Base-by-base conservation (phyloP, 2,329 filamentous ascomycete species). In the Fonsecaea pugnacius region DNA sequence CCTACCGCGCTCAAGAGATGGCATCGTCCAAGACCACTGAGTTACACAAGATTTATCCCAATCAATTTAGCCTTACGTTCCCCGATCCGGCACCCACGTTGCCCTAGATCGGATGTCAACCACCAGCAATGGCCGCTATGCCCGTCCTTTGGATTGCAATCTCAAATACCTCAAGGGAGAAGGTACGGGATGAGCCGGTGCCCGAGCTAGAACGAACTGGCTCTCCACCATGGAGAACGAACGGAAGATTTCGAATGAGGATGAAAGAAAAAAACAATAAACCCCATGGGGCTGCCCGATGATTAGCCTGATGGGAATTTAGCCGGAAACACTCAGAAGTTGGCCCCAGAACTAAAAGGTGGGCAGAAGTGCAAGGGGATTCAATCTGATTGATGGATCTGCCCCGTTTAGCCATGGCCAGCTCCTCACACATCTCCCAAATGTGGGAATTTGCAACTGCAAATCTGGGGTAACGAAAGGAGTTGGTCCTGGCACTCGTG, bases 291-390 rank as follows among this genome's bases (percentile, higher is more conserved):
- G 18, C 32, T 59, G 30, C 35, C 50, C 58, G 38, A 53, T 12
- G 48, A 60, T 54, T 43, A 53, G 58, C 58, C 58, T 60, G 35
- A 30, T 36, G 33, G 40, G 58, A 60, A 60, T 60, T 60, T 60
- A 60, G 50, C 48, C 58, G 58, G 58, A 60, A 53, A 53, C 14
- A 5, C 30, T 33, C 12, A 36, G 18, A 14, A 52, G 30, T 24
- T 27, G 32, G 14, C 43, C 43, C 46, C 18, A n/a, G 53, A 16
- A 27, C 27, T 5, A 30, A 30, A 4, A 30, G 27, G 27, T 24
- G 24, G 9, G 18, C 48, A 40, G 56, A 35, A 48, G 56, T 10
- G 21, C 30, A 35, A 40, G 14, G 18, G 14, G 16, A 24, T 27
- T 4, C 16, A 14, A 12, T 18, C 43, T 38, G 32, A 51, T 59